Conservation (phyloP, 306 rosid species). For the Leucaena leucocephala region DNA sequence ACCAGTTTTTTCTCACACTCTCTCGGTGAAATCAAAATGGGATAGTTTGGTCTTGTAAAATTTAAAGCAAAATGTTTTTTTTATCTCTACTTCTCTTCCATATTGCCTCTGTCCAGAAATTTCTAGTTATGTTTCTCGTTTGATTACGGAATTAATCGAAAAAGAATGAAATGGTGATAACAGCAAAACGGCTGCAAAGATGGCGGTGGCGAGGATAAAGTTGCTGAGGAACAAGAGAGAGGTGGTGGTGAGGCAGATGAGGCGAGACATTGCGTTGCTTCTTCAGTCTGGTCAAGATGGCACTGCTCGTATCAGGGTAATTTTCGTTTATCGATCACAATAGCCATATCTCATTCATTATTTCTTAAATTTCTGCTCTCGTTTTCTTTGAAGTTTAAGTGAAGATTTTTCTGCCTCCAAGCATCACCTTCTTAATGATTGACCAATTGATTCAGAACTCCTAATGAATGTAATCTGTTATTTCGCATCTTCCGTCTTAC, state of each 20-base stretch:
- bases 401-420: background rate
- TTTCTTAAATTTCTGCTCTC: background rate
- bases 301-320: constrained; percentile 95
- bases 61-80: background rate
- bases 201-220: constrained; percentile 99
- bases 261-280: constrained; percentile 93
- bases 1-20: background rate
- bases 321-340: background rate
- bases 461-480: background rate
- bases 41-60: background rate
- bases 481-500: background rate
- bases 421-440: background rate
- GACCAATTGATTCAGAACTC: background rate
- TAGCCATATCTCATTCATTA: background rate
- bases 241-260: constrained; percentile 93
- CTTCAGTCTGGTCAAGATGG: constrained; percentile 96
- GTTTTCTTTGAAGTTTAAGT: background rate
- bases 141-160: background rate
- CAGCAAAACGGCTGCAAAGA: constrained; percentile 96
- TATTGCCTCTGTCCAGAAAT: background rate
- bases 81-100: background rate
- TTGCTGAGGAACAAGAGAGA: constrained; percentile 89
- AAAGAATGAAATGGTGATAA: constrained; percentile 25
- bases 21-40: background rate
- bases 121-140: background rate